Evolutionary conservation across 2,329 filamentous ascomycete genomes (phyloP), one percentile per base, ranked within the genome.

Genomic region (Aureobasidium pullulans): DNA sequence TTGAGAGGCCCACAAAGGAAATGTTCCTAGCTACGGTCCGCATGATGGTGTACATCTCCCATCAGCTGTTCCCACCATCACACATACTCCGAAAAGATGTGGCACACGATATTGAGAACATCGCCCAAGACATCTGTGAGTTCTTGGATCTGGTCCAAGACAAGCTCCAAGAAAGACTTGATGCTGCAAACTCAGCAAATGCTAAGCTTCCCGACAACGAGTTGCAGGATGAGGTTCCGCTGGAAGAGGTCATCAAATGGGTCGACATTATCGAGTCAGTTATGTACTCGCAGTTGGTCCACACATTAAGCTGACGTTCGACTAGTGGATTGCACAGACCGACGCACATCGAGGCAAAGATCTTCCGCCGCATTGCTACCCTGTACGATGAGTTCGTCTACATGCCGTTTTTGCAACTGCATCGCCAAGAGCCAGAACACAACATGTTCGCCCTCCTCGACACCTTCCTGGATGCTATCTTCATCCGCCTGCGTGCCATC

Each of bases 371-470:
- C n/a, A 42, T 61, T 11, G 44, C 56, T 9, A 43, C 46, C 4
- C 39, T 61, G 16, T 61, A 53, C 56, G 54, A 58, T 19, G 37
- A 47, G 1, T 48, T 39, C 16, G 60, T 61, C 47, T 61, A 61
- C 40, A 28, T 39, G 11, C 56, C 54, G 5, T 61, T 61, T n/a
- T 23, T 61, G 1, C 29, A 59, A 16, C 47, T 59, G 5, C 60
- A 59, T 47, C 54, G 56, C 13, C 43, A 39, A 15, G 54, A 59
- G 23, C 60, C 60, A 11, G 46, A 46, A 6, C 60, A 61, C 56
- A 61, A 61, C 60, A 61, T 61, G 54, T 59, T 49, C 37, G 19
- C 32, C 29, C 56, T 61, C 6, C 60, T 61, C 11, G 56, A 61
- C 31, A 8, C 28, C 23, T 49, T 29, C 6, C 48, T 61, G 23